A percentile compares a stretch with the other conserved stretches of the same genome.
Evolutionary conservation across 768 basidiomycete species (phyloP).

Genomic region (Phlegmacium glaucopus): DNA sequence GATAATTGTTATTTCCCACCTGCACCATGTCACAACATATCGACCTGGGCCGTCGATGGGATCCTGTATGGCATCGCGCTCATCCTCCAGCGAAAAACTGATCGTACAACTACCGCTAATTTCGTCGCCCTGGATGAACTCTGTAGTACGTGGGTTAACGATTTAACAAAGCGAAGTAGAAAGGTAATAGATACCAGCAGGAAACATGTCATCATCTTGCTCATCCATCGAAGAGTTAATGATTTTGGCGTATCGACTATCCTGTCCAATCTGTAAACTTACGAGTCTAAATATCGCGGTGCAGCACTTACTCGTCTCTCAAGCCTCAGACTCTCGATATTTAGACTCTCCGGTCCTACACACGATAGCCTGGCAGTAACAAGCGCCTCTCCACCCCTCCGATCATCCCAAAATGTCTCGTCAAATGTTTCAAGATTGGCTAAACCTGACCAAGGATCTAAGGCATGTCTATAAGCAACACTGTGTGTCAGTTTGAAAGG

Average conservation of each 20-base stretch:
- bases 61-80: constrained; percentile 27
- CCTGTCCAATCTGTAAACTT: constrained; percentile 26
- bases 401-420: constrained; percentile 47
- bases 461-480: constrained; percentile 49
- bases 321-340: constrained; percentile 47
- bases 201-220: constrained; percentile 39
- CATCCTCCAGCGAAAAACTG: constrained; percentile 40
- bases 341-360: constrained; percentile 52
- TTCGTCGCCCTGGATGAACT: constrained; percentile 63
- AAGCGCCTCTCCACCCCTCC: constrained; percentile 52
- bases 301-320: constrained; percentile 41
- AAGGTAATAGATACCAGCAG: constrained; percentile 37
- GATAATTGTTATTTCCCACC: constrained; percentile 34
- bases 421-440: constrained; percentile 56
- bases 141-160: constrained; percentile 26
- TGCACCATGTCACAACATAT: constrained; percentile 64
- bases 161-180: neutral
- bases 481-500: constrained; percentile 55
- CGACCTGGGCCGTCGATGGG: constrained; percentile 49
- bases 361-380: constrained; percentile 51
- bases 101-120: constrained; percentile 57
- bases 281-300: neutral
- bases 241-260: constrained; percentile 43
- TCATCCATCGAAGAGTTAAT: constrained; percentile 50
- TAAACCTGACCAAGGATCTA: constrained; percentile 39